Evolutionary conservation across 1,284 basidiomycete species (phyloP), one percentile per base, ranked within the genome.

Genomic region (Fomitopsis pinicola): DNA sequence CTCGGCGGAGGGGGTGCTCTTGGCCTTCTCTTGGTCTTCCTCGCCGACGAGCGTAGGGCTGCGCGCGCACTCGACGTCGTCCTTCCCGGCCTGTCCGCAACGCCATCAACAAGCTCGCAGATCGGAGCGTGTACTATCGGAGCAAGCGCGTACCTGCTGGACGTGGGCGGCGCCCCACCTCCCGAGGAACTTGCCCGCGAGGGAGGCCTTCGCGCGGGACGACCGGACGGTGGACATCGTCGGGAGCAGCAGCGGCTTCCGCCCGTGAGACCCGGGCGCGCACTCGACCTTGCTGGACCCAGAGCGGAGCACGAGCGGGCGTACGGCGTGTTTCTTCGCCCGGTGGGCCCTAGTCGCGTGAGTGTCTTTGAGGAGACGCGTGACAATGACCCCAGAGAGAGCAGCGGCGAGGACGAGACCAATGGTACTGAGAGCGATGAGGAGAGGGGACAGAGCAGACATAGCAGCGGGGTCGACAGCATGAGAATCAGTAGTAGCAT

Each of bases 181-280:
- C 22, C 40, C 30, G 12, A 56, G 28, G 56, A 58, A 58, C 33
- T 35, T 48, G 26, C 42, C 48, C 4, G 42, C 40, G 9, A 58
- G 33, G 10, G 58, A 55, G 10, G 58, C 48, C 28, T 59, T 53
- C 15, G 17, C 40, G n/a, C 58, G 58, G 10, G 55, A 42, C n/a
- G 61, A 62, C 30, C 46, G 35, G 28, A 57, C 53, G 5, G 57
- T 52, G n/a, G 50, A 14, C 58, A 58, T 52, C 12, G 35, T 22
- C 15, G 53, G 56, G 26, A 59, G 57, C 28, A 58, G 15, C 12
- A 55, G 54, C 36, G 50, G 35, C 45, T 57, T 59, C 15, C 42
- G 58, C 12, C 58, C 58, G 8, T 55, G 36, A 3, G 36, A 53
- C 50, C 26, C 40, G 2, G 52, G 8, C n/a, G 36, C 10, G 52